Conservation (phyloP, 2,329 filamentous ascomycete genomes). For the Colletotrichum tropicale region DNA sequence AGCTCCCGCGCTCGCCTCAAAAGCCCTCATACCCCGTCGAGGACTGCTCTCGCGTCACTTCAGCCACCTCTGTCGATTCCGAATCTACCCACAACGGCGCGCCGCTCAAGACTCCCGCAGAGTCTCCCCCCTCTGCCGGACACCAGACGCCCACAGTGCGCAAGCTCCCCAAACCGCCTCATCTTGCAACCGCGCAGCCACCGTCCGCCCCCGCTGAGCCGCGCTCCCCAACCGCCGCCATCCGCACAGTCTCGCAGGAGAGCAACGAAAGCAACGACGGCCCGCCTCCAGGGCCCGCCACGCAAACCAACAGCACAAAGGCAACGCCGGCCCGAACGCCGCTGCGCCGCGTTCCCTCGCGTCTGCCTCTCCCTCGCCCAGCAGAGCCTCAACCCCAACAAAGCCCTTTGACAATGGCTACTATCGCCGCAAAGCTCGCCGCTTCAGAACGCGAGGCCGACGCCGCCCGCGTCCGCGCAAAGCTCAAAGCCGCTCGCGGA, state of each 20-base stretch:
- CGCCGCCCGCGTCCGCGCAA: conserved; percentile 66
- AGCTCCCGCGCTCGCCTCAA: conserved; percentile 32
- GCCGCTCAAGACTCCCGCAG: conserved; percentile 18
- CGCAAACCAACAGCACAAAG: conserved; percentile 5
- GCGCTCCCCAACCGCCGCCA: background rate
- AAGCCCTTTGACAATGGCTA: conserved; percentile 64
- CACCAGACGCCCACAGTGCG: conserved; percentile 4
- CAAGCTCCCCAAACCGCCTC: conserved; percentile 11
- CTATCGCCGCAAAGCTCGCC: conserved; percentile 67
- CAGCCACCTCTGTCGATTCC: conserved; percentile 21
- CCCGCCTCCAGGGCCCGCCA: conserved; percentile 24
- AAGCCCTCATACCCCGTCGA: conserved; percentile 23
- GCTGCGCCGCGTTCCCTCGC: conserved; percentile 31
- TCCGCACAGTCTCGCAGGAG: conserved; percentile 11
- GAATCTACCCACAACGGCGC: conserved; percentile 29
- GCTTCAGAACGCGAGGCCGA: conserved; percentile 69
- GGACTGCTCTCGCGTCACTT: conserved; percentile 18
- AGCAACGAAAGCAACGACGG: conserved; percentile 23
- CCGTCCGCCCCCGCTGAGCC: background rate
- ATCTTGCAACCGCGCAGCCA: background rate
- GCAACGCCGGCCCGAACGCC: conserved; percentile 15
- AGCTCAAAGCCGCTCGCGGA: conserved; percentile 59
- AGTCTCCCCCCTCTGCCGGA: background rate
- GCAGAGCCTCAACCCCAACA: conserved; percentile 50
- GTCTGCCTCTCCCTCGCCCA: conserved; percentile 38